Conservation (phyloP, 1,139 yeast species). For the Yamadazyma trypodendri region DNA sequence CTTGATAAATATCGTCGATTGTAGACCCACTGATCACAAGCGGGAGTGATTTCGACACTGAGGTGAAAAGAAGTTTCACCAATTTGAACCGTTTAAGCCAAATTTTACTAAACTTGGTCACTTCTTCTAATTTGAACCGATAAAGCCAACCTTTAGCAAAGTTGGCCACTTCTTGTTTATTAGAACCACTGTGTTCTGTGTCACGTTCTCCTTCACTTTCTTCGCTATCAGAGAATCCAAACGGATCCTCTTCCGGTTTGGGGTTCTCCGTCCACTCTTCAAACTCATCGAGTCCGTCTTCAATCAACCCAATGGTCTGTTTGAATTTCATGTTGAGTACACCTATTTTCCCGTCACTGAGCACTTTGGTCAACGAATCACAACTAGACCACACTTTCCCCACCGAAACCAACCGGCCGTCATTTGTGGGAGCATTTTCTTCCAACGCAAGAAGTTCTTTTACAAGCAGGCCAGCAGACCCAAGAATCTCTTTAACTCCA, state of each 20-base stretch:
- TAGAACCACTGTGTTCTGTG: slow-evolving; percentile 20
- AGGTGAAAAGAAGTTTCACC: slow-evolving; percentile 51
- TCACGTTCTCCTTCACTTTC: slow-evolving; percentile 26
- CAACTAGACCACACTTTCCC: slow-evolving; percentile 68
- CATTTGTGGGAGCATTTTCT: slow-evolving; percentile 16
- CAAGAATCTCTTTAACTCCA: slow-evolving; percentile 29
- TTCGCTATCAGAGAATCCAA: slow-evolving; percentile 31
- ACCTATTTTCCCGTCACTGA: slow-evolving; percentile 51
- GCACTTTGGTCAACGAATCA: slow-evolving; percentile 39
- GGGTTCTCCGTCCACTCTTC: slow-evolving; percentile 69
- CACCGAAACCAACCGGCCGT: slow-evolving; percentile 52
- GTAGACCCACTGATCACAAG: slow-evolving; percentile 29
- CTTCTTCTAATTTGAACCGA: slow-evolving; percentile 47
- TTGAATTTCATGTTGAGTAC: slow-evolving; percentile 46
- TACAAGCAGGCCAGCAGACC: slow-evolving; percentile 20
- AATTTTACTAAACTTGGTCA: slow-evolving; percentile 38
- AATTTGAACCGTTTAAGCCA: slow-evolving; percentile 58
- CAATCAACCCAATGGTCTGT: slow-evolving; percentile 46
- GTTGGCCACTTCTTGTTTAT: slow-evolving; percentile 28
- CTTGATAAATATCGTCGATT: slow-evolving; percentile 35
- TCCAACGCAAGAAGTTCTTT: slow-evolving; percentile 28
- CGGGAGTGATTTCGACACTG: slow-evolving; percentile 57
- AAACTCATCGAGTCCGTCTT: slow-evolving; percentile 61
- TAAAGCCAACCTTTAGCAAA: slow-evolving; percentile 49
- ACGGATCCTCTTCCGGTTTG: slow-evolving; percentile 45